These are phyloP conservation scores for Parmelia sp. DNA, from an alignment of 495 filamentous ascomycete species.

Conservation along the genomic window DNA sequence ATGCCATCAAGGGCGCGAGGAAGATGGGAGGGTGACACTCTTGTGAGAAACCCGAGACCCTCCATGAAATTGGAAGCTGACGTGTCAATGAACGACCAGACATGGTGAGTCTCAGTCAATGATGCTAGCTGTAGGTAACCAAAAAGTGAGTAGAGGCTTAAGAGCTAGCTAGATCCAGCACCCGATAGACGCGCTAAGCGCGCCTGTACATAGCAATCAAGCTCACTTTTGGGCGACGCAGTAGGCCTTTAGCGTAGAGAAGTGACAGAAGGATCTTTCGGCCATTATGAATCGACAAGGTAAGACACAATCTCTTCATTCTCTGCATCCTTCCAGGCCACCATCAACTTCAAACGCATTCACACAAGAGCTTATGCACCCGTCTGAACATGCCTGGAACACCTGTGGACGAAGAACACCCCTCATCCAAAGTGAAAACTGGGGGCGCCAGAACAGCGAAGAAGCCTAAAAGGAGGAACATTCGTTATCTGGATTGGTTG, in stretches of 20 bases:
- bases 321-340: not conserved
- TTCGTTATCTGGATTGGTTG: not conserved
- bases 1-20: constrained; percentile 20
- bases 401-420: not conserved
- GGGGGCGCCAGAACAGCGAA: constrained; percentile 8
- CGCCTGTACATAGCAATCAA: constrained; percentile 6
- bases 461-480: not conserved
- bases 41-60: not conserved
- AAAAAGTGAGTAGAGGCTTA: not conserved
- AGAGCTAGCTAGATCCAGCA: not conserved
- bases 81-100: not conserved
- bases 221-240: constrained; percentile 7
- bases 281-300: constrained; percentile 27
- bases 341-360: constrained; percentile 2
- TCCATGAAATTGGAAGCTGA: not conserved
- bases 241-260: not conserved
- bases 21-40: constrained; percentile 18
- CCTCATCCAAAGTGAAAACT: not conserved
- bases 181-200: constrained; percentile 15
- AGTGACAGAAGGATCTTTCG: not conserved
- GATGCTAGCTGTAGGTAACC: not conserved
- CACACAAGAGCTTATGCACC: not conserved
- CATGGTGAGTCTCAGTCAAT: not conserved
- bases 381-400: constrained; percentile 1
- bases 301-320: constrained; percentile 15